phyloP scores from a whole-genome alignment of 2,329 filamentous ascomycete genomes.

The Claviceps lovelessii region DNA sequence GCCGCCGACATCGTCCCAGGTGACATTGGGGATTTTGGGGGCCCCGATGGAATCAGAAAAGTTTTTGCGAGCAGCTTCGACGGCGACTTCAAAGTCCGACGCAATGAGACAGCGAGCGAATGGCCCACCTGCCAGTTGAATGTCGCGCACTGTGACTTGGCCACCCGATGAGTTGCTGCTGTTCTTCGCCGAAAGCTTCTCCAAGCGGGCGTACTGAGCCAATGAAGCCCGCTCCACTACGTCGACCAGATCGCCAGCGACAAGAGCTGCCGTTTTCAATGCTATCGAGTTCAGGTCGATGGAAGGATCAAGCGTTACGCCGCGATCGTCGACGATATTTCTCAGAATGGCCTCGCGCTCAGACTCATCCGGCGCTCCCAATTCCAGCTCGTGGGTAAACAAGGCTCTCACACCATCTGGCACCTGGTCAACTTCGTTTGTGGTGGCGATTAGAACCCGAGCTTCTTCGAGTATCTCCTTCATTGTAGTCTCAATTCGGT shows the following conservation, averaged over 20 bases:
- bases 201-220: slow-evolving; percentile 60
- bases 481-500: slow-evolving; percentile 74
- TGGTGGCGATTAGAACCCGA: slow-evolving; percentile 80
- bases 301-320: slow-evolving; percentile 63
- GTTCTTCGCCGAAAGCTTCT: slow-evolving; percentile 46
- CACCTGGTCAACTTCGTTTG: slow-evolving; percentile 87
- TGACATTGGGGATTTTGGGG: slow-evolving; percentile 93
- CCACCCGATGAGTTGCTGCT: slow-evolving; percentile 18
- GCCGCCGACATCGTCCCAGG: slow-evolving; percentile 91
- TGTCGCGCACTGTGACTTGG: slow-evolving; percentile 56
- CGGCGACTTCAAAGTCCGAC: slow-evolving; percentile 77
- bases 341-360: slow-evolving; percentile 80
- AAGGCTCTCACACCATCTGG: slow-evolving; percentile 78
- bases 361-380: slow-evolving; percentile 80
- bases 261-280: slow-evolving; percentile 86
- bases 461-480: slow-evolving; percentile 69
- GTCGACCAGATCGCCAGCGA: slow-evolving; percentile 86
- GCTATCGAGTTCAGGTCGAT: slow-evolving; percentile 77
- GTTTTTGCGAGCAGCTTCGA: slow-evolving; percentile 91
- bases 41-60: slow-evolving; percentile 96
- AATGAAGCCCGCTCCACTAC: slow-evolving; percentile 82
- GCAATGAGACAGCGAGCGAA: slow-evolving; percentile 65
- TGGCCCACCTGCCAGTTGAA: slow-evolving; percentile 77
- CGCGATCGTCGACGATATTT: slow-evolving; percentile 61
- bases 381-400: slow-evolving; percentile 91